phyloP scores from a whole-genome alignment of 1,284 basidiomycete species.

The Apiotrichum gamsii region DNA sequence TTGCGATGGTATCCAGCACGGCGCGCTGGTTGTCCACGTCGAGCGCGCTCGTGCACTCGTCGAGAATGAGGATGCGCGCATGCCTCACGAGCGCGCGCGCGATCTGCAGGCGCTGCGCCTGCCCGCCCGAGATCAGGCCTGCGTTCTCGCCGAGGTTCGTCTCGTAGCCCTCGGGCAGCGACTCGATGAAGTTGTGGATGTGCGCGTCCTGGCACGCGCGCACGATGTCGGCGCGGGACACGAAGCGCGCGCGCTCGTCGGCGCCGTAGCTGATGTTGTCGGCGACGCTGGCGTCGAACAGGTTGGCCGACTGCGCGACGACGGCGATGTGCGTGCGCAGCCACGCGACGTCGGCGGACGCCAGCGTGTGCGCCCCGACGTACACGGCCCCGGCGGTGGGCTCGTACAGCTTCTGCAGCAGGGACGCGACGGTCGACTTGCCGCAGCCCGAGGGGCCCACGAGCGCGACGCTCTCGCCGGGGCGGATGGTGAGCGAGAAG shows the following conservation, averaged over 20 bases:
- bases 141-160: slow-evolving; percentile 85
- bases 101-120: slow-evolving; percentile 86
- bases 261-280: slow-evolving; percentile 82
- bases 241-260: slow-evolving; percentile 53
- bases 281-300: slow-evolving; percentile 76
- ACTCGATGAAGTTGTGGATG: slow-evolving; percentile 78
- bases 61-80: slow-evolving; percentile 73
- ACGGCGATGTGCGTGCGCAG: slow-evolving; percentile 77
- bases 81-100: slow-evolving; percentile 76
- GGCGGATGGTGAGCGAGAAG: slow-evolving; percentile 58
- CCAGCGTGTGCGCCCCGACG: slow-evolving; percentile 51
- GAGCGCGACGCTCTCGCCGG: slow-evolving; percentile 77
- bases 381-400: slow-evolving; percentile 60
- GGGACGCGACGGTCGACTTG: slow-evolving; percentile 75
- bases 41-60: slow-evolving; percentile 89
- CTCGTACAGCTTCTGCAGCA: slow-evolving; percentile 81
- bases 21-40: slow-evolving; percentile 73
- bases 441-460: slow-evolving; percentile 83
- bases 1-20: slow-evolving; percentile 68
- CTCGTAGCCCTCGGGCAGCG: slow-evolving; percentile 74
- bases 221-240: slow-evolving; percentile 57
- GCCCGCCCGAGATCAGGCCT: slow-evolving; percentile 81
- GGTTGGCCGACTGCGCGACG: slow-evolving; percentile 74
- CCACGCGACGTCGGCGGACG: slow-evolving; percentile 59
- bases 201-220: slow-evolving; percentile 68